Evolutionary conservation across 306 rosid species (phyloP), one percentile per base, ranked within the genome.

Genomic region (Vigna trinervia): DNA sequence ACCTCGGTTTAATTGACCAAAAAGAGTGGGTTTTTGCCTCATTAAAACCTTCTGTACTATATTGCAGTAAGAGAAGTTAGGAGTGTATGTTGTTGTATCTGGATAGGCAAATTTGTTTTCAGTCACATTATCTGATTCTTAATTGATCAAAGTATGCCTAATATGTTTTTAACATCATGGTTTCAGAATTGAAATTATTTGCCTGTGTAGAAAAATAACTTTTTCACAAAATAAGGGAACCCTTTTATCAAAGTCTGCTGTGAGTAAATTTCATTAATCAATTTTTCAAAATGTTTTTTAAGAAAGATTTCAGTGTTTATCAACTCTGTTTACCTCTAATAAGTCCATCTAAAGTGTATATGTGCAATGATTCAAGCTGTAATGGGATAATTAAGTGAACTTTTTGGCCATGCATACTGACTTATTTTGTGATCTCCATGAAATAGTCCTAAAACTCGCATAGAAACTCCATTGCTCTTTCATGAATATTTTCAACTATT

Each of bases 401-500:
- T 61, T 56, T 4, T 36, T 64, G 23, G 52, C 64, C 57, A 13
- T 22, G 17, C 46, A 8, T 54, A 12, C 67, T n/a, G 67, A 12
- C 39, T 50, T 12, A 26, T 70, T 41, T 47, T 71, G 28, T 71
- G 1, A 32, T 66, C 50, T 71, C 26, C 58, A 12, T 12, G 14
- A 67, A 32, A 50, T 76, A 52, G 47, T 22, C 26, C 12, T 67
- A 8, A 48, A 38, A 72, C 46, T 71, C 47, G 4, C 74, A 45
- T 32, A 71, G 54, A 59, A 65, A 66, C 52, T 53, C 10, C 72
- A 50, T 62, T 80, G 69, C 46, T 64, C 69, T 54, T 13, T 83
- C 36, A 71, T 47, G 50, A 59, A 53, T 66, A 41, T 71, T 64
- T 41, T 46, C 17, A 82, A 71, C 22, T 56, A 3, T 32, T 52